These are phyloP conservation scores for Dactylonectria estremocensis DNA, from an alignment of 2,329 filamentous ascomycete species.

Conservation along the genomic window DNA sequence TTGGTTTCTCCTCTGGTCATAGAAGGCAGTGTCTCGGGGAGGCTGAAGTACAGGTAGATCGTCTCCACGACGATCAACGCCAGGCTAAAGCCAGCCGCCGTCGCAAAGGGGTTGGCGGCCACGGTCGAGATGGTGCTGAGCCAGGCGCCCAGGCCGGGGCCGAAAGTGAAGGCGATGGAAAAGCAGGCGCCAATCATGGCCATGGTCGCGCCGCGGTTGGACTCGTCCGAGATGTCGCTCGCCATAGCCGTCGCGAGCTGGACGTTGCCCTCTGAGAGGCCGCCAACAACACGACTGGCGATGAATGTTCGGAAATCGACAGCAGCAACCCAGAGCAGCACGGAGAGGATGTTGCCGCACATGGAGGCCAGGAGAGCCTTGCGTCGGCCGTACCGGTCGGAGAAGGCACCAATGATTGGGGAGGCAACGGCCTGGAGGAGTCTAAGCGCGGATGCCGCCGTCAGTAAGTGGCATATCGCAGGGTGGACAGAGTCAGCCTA, in stretches of 20 bases:
- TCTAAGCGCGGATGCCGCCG: slow-evolving; percentile 58
- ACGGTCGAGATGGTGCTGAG: slow-evolving; percentile 84
- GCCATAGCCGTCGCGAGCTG: slow-evolving; percentile 97
- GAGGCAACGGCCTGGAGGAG: slow-evolving; percentile 93
- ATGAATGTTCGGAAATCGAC: slow-evolving; percentile 97
- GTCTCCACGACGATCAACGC: slow-evolving; percentile 90
- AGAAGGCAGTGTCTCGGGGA: slow-evolving; percentile 89
- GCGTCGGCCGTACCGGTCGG: slow-evolving; percentile 89
- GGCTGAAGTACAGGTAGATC: slow-evolving; percentile 83
- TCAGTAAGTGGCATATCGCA: slow-evolving; percentile 20
- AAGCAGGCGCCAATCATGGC: slow-evolving; percentile 97
- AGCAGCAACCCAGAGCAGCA: slow-evolving; percentile 93
- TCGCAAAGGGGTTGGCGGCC: slow-evolving; percentile 92
- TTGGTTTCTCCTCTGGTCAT: slow-evolving; percentile 57
- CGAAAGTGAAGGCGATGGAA: slow-evolving; percentile 96
- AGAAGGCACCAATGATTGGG: slow-evolving; percentile 89
- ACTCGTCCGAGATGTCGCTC: slow-evolving; percentile 92
- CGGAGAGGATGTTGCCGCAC: slow-evolving; percentile 92
- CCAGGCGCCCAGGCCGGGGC: slow-evolving; percentile 91
- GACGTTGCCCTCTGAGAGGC: slow-evolving; percentile 95
- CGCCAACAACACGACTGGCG: slow-evolving; percentile 92
- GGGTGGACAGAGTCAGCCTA: slow-evolving; percentile 49
- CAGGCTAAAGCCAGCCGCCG: slow-evolving; percentile 90
- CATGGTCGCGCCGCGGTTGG: slow-evolving; percentile 91
- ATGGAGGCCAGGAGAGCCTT: slow-evolving; percentile 92